Percentiles rank a stretch among this genome's conserved stretches.
Evolutionary conservation across 2,329 filamentous ascomycete species (phyloP).

Genomic region (Macrophomina tecta): DNA sequence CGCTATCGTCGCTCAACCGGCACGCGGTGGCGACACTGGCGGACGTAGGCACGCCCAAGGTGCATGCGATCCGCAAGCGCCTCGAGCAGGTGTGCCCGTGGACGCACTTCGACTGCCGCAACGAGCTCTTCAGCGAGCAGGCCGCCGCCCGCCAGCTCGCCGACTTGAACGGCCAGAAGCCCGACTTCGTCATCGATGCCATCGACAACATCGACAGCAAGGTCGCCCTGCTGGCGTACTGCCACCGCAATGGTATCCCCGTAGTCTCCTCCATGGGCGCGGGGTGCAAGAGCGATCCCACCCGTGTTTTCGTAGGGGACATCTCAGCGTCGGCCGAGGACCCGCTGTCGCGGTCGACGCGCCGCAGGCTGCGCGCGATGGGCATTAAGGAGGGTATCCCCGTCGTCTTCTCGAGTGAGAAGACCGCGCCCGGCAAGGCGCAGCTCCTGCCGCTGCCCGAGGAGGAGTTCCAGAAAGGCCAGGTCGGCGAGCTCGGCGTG

Average conservation of each 20-base stretch:
- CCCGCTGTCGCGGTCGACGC: slow-evolving; percentile 81
- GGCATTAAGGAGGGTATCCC: slow-evolving; percentile 87
- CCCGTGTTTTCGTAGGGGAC: slow-evolving; percentile 86
- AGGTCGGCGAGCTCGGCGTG: slow-evolving; percentile 84
- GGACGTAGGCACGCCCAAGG: slow-evolving; percentile 92
- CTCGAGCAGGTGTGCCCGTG: slow-evolving; percentile 89
- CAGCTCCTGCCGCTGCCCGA: slow-evolving; percentile 84
- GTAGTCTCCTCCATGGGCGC: slow-evolving; percentile 97
- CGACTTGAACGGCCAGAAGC: slow-evolving; percentile 69
- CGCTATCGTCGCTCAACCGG: slow-evolving; percentile 90
- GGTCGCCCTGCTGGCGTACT: slow-evolving; percentile 87
- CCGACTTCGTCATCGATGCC: slow-evolving; percentile 92
- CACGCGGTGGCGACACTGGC: slow-evolving; percentile 93
- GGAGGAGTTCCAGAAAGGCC: slow-evolving; percentile 85
- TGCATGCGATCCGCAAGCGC: slow-evolving; percentile 78
- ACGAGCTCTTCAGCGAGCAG: slow-evolving; percentile 78
- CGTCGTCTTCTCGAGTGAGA: slow-evolving; percentile 91
- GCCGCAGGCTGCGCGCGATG: slow-evolving; percentile 74
- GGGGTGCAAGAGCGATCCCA: slow-evolving; percentile 87
- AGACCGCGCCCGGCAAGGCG: slow-evolving; percentile 88
- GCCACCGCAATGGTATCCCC: slow-evolving; percentile 74
- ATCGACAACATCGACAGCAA: slow-evolving; percentile 99
- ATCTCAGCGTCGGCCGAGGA: slow-evolving; percentile 90
- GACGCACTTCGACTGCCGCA: slow-evolving; percentile 85
- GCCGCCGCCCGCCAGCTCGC: slow-evolving; percentile 71